Conservation (phyloP, 108 stramenopile species). For the Asterionellopsis glacialis region DNA sequence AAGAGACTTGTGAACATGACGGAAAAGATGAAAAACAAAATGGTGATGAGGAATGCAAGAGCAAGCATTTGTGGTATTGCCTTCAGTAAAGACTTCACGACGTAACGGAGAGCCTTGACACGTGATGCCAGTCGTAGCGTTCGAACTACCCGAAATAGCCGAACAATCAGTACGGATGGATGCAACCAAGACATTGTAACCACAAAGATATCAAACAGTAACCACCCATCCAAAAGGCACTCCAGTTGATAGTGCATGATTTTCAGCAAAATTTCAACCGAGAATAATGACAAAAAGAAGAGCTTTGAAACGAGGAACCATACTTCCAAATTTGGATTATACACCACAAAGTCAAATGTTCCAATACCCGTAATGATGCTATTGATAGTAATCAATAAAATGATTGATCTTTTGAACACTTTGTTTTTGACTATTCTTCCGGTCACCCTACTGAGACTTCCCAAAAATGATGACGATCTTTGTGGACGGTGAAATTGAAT, state of each 20-base stretch:
- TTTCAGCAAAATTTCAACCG: slow-evolving; percentile 37
- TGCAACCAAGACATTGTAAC: slow-evolving; percentile 29
- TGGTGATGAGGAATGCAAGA: slow-evolving; percentile 19
- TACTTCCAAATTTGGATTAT: slow-evolving; percentile 14
- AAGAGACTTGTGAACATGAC: slow-evolving; percentile 41
- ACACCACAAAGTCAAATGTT: slow-evolving; percentile 54
- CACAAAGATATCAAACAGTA: slow-evolving; percentile 35
- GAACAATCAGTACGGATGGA: slow-evolving; percentile 9
- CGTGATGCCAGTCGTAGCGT: slow-evolving; percentile 34
- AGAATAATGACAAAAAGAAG: slow-evolving; percentile 37
- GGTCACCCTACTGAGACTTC: too few species aligned
- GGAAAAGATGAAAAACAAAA: slow-evolving; percentile 37
- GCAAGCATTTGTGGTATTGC: slow-evolving; percentile 26
- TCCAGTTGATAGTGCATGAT: slow-evolving; percentile 15
- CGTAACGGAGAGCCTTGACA: slow-evolving; percentile 19
- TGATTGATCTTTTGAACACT: slow-evolving; percentile 10
- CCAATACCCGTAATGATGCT: slow-evolving; percentile 74
- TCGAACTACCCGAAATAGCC: slow-evolving; percentile 39
- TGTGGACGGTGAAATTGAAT: too few species aligned
- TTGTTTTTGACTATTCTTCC: too few species aligned
- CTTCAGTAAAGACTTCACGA: slow-evolving; percentile 23
- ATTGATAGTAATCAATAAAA: slow-evolving; percentile 57
- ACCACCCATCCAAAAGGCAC: slow-evolving; percentile 32
- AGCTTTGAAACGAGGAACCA: slow-evolving; percentile 20
- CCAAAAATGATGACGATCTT: too few species aligned